Evolutionary conservation across 2,329 filamentous ascomycete species (phyloP).

Genomic region (Chrysoporthe austroafricana): DNA sequence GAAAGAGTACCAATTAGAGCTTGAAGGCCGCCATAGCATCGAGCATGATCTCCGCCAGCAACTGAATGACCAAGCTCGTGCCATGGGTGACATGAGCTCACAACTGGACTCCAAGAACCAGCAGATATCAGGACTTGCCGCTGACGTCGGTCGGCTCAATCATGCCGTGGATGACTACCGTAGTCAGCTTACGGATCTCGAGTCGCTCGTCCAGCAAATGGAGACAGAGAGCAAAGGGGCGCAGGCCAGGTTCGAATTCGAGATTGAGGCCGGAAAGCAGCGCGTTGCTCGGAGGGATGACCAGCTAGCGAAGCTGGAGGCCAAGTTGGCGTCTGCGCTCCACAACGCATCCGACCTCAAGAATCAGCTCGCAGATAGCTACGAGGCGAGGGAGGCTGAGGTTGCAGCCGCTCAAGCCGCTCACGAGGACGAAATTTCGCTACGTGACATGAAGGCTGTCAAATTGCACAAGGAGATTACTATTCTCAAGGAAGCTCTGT

Average conservation of each 20-base stretch:
- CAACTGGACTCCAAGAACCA: conserved; percentile 7
- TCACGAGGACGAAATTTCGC: not conserved
- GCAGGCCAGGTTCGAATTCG: not conserved
- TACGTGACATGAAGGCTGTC: not conserved
- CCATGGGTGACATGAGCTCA: conserved; percentile 1
- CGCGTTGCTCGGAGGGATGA: conserved; percentile 1
- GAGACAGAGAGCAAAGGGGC: not conserved
- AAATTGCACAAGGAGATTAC: conserved; percentile 2
- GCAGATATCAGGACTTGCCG: conserved; percentile 5
- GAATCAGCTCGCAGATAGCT: conserved; percentile 4
- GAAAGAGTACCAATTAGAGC: not conserved
- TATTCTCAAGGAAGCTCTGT: conserved; percentile 11
- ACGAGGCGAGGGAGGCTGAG: not conserved
- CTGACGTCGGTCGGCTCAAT: conserved; percentile 9
- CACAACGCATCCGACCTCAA: not conserved
- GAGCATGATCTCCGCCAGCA: not conserved
- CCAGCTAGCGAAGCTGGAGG: not conserved
- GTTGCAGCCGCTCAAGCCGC: not conserved
- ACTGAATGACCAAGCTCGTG: not conserved
- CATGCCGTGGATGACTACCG: not conserved
- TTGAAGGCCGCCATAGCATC: not conserved
- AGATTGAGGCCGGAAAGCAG: not conserved
- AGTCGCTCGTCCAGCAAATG: not conserved
- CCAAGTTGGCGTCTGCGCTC: conserved; percentile 1
- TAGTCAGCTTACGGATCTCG: not conserved